Conservation (phyloP, 129 eudicot genomes). For the Oenanthe sinensis region DNA sequence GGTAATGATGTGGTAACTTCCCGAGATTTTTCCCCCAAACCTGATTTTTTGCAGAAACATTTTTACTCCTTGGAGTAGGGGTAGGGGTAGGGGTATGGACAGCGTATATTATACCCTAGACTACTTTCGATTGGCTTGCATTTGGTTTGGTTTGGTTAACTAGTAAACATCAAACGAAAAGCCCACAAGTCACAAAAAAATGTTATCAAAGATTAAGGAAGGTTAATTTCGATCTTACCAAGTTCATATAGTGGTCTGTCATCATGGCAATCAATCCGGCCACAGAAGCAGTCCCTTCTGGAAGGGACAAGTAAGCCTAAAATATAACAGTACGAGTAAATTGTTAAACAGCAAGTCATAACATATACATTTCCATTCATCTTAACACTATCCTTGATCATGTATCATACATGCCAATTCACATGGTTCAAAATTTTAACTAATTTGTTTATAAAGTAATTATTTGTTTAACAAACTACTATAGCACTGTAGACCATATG, state of each 20-base stretch:
- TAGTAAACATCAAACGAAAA: neutral
- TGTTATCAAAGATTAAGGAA: neutral
- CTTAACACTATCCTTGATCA: neutral
- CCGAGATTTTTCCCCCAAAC: neutral
- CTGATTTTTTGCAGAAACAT: too few relatives aligned
- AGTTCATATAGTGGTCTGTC: slow-evolving; percentile 82
- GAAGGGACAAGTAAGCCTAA: slow-evolving; percentile 97
- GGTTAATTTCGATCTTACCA: slow-evolving; percentile 38
- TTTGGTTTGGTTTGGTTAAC: neutral
- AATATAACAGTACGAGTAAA: slow-evolving; percentile 10
- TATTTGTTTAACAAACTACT: neutral
- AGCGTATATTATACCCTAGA: too few relatives aligned
- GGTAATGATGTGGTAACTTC: too few relatives aligned
- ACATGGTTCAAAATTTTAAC: neutral
- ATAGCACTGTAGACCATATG: neutral
- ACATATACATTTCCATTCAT: neutral
- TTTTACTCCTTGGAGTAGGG: too few relatives aligned
- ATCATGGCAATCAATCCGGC: slow-evolving; percentile 93
- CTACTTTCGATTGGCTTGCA: neutral
- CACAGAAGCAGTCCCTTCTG: slow-evolving; percentile 94
- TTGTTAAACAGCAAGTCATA: slow-evolving; percentile 2
- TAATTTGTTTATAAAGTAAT: neutral
- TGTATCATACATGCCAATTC: neutral
- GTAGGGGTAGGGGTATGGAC: too few relatives aligned
- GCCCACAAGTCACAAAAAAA: neutral